phyloP scores from a whole-genome alignment of 2,329 filamentous ascomycete genomes.

The Talaromyces sp. region DNA sequence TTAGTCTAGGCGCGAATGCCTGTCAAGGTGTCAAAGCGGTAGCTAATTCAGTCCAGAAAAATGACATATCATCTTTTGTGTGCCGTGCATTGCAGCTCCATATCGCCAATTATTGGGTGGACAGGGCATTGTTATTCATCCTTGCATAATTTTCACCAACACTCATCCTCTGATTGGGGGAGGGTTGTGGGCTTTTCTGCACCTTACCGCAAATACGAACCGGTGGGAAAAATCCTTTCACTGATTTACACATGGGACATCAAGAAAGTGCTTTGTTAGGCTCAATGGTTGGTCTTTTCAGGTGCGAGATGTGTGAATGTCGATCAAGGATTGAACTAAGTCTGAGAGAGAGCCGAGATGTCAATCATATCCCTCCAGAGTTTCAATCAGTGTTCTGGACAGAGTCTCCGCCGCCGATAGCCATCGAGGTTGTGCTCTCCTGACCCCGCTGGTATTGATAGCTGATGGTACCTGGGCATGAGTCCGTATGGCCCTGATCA shows the following conservation, averaged over 20 bases:
- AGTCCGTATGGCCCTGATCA: not conserved
- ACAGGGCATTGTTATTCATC: not conserved
- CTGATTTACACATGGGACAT: not conserved
- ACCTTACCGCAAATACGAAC: not conserved
- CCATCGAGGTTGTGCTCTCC: not conserved
- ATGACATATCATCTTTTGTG: constrained; percentile 5
- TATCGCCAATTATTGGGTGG: not conserved
- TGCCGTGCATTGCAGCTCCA: constrained; percentile 3
- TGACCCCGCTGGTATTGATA: not conserved
- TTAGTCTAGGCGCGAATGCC: not conserved
- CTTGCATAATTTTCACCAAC: not conserved
- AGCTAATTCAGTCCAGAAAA: not conserved
- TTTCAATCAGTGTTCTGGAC: not conserved
- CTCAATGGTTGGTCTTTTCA: not conserved
- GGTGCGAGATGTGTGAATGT: not conserved
- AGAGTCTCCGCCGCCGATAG: not conserved
- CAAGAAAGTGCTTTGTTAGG: not conserved
- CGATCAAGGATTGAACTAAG: not conserved
- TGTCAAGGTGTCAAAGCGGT: constrained; percentile 4
- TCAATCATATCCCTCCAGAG: not conserved
- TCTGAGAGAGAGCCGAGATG: no score
- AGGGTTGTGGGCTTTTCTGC: not conserved
- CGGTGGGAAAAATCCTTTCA: not conserved
- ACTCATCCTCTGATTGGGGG: not conserved
- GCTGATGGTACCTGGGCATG: no score